Conservation (phyloP, 768 basidiomycete genomes). For the Suillus weaverae region DNA sequence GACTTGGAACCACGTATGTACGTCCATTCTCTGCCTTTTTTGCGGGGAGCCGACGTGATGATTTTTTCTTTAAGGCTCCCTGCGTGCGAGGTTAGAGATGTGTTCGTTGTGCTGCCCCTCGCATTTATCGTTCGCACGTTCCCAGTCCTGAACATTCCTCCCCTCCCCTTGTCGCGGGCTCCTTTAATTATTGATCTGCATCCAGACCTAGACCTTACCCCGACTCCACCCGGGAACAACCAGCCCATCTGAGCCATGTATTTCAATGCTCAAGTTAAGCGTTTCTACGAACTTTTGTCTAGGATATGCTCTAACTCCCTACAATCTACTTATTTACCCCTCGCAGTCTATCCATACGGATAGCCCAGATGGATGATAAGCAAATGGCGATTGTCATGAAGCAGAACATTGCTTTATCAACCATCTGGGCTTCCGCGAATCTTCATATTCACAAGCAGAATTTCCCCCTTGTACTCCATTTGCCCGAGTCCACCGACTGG, state of each 20-base stretch:
- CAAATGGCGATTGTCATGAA: not conserved
- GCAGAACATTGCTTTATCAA: not conserved
- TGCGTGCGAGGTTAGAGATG: too few relatives aligned
- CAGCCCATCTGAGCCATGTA: not conserved
- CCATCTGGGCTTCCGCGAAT: not conserved
- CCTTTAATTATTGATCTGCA: too few relatives aligned
- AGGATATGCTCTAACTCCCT: not conserved
- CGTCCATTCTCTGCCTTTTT: too few relatives aligned
- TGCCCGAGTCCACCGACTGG: not conserved
- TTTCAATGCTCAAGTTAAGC: not conserved
- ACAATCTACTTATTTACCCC: not conserved
- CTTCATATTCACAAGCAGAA: not conserved
- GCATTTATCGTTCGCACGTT: too few relatives aligned
- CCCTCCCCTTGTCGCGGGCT: too few relatives aligned
- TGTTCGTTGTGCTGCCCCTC: too few relatives aligned
- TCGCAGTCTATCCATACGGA: not conserved
- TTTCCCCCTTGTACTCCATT: not conserved
- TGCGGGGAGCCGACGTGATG: too few relatives aligned
- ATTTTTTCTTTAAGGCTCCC: too few relatives aligned
- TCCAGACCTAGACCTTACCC: too few relatives aligned
- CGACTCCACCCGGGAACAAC: not conserved
- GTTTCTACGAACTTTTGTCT: not conserved
- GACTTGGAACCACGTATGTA: too few relatives aligned
- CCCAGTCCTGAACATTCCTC: too few relatives aligned
- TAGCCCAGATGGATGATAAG: not conserved